Evolutionary conservation across 176 grass and related monocot genomes (phyloP), one percentile per base, ranked within the genome.

Genomic region (Saccharum officinarum): DNA sequence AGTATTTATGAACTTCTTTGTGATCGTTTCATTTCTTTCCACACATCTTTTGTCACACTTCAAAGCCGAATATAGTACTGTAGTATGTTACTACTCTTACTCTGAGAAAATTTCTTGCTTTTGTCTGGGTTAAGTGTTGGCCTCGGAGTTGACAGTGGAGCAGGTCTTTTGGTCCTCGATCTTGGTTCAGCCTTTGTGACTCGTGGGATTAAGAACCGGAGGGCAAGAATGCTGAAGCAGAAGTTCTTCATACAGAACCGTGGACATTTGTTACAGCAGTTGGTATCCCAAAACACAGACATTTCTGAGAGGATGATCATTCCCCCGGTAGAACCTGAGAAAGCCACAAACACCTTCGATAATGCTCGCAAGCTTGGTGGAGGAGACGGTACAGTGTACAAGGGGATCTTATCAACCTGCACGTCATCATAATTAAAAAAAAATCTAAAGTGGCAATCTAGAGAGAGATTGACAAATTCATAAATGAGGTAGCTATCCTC

Each of bases 401-500:
- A 93, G 41, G 91, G 91, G 10, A 93, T 93, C 44, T 59, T 90
- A 25, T 61, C 39, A 0, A 93, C 36, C 82, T 67, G 4, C 71
- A 83, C 9, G 86, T 91, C 0, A 86, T 94, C 7, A 83, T 88
- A 1, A 94, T 94, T 4, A 94, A 91, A 74, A 93, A 91, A 37
- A n/a, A n/a, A n/a, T 91, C 92, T 2, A 94, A 94, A 25, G 73
- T 52, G 1, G 37, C 36, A 12, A 44, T 94, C 4, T 78, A 83
- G 22, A 88, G 79, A 83, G 88, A 94, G 60, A 88, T 88, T 0
- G 62, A 94, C 0, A 78, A 94, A 71, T 94, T 94, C 74, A 94
- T 91, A 49, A 90, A 93, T 10, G 88, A 93, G 72, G 79, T 89
- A 6, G 73, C 76, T 8, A 90, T 93, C 46, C 91, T 93, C 10